Evolutionary conservation across 768 basidiomycete species (phyloP).

Genomic region (Tricholoma saponaceum): DNA sequence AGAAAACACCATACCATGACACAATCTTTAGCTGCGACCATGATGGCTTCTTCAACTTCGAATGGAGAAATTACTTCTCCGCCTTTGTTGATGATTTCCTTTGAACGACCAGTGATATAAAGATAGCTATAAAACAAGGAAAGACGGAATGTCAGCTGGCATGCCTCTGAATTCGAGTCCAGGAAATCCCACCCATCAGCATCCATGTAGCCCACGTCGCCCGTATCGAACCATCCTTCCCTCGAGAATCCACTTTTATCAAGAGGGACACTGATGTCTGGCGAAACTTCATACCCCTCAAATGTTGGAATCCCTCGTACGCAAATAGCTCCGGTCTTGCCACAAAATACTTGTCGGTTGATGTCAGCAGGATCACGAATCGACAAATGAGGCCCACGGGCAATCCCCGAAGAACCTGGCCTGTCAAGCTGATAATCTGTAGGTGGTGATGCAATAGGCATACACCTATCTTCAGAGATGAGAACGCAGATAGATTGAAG

Average conservation of each 20-base stretch:
- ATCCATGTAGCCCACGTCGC: constrained; percentile 45
- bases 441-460: constrained; percentile 46
- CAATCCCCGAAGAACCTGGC: constrained; percentile 43
- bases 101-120: constrained; percentile 52
- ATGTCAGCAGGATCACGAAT: constrained; percentile 34
- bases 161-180: not conserved
- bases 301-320: constrained; percentile 54
- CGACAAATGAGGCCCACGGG: constrained; percentile 44
- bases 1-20: constrained; percentile 29
- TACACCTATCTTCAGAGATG: constrained; percentile 28
- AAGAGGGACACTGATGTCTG: constrained; percentile 37
- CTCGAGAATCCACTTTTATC: constrained; percentile 44
- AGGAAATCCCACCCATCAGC: constrained; percentile 30
- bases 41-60: constrained; percentile 56
- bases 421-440: constrained; percentile 39
- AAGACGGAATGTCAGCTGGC: not conserved
- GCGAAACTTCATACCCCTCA: constrained; percentile 43
- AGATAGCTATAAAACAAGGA: constrained; percentile 25
- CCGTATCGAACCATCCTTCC: constrained; percentile 52
- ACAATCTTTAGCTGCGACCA: constrained; percentile 33
- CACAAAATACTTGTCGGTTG: constrained; percentile 32
- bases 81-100: constrained; percentile 58
- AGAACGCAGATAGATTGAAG: not conserved
- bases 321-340: constrained; percentile 46
- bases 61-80: constrained; percentile 61